Evolutionary conservation across 192 early-diverging fungal genomes (phyloP).

Genomic region (Gaertneriomyces sp.): DNA sequence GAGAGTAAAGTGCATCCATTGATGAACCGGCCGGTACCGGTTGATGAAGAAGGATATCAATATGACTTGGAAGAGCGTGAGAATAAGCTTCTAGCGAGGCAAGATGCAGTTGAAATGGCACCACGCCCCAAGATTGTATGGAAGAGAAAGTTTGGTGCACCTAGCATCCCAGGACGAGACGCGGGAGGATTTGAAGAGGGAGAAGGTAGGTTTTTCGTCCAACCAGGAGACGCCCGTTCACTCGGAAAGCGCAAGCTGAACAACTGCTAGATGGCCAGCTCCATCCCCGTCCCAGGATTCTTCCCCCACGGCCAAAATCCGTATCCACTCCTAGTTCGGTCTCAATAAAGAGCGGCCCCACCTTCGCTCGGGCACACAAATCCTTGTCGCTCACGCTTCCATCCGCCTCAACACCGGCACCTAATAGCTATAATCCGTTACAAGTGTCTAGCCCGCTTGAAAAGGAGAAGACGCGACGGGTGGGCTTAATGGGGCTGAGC

Average conservation of each 20-base stretch:
- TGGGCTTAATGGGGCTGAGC: slow-evolving; percentile 52
- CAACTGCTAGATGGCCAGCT: no score
- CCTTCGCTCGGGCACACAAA: no score
- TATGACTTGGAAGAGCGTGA: not conserved
- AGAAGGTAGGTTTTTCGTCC: slow-evolving; percentile 13
- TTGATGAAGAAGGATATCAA: not conserved
- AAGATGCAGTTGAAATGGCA: not conserved
- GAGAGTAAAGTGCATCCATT: slow-evolving; percentile 25
- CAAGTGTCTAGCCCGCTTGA: slow-evolving; percentile 23
- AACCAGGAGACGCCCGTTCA: no score
- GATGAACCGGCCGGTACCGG: slow-evolving; percentile 12
- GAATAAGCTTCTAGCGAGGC: slow-evolving; percentile 6
- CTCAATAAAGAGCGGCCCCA: no score
- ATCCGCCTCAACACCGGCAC: slow-evolving; percentile 31
- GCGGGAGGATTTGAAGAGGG: slow-evolving; percentile 55
- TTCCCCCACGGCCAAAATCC: no score
- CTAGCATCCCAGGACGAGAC: slow-evolving; percentile 44
- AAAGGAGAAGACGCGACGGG: slow-evolving; percentile 29
- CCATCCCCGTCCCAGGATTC: no score
- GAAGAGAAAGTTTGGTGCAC: slow-evolving; percentile 51
- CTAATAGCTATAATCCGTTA: slow-evolving; percentile 36
- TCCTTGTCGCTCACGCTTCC: no score
- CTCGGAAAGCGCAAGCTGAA: no score
- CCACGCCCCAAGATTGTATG: slow-evolving; percentile 36
- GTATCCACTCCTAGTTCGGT: no score